A percentile compares a stretch with the other conserved stretches of the same genome.
Conservation (phyloP, 1,284 basidiomycete genomes). For the Trichosporon sp. region DNA sequence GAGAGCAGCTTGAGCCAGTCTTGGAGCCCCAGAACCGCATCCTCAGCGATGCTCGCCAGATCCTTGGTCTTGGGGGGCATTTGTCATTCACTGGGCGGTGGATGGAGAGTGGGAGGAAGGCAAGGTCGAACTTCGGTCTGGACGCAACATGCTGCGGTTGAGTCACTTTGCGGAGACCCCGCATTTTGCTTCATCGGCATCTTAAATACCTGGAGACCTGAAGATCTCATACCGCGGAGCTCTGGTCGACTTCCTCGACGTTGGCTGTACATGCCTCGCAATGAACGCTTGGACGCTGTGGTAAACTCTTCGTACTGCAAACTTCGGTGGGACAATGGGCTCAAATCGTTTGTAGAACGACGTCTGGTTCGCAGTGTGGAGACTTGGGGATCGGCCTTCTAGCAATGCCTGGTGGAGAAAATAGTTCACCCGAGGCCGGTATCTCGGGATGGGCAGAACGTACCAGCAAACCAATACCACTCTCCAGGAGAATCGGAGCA, state of each 20-base stretch:
- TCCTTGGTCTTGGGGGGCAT: constrained; percentile 24
- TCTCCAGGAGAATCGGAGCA: too few species aligned
- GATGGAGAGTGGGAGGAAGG: not conserved
- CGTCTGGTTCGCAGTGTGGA: too few species aligned
- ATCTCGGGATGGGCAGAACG: too few species aligned
- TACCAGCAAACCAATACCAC: too few species aligned
- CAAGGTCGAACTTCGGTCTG: not conserved
- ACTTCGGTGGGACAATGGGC: too few species aligned
- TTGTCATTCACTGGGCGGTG: not conserved
- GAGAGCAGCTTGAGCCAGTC: constrained; percentile 70
- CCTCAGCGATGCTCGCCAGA: constrained; percentile 18
- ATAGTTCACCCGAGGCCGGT: too few species aligned
- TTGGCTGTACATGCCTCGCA: not conserved
- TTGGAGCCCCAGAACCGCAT: constrained; percentile 57
- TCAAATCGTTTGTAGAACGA: too few species aligned
- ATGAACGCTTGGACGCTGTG: too few species aligned
- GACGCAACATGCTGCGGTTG: not conserved
- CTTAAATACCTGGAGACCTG: not conserved
- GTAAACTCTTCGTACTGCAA: too few species aligned
- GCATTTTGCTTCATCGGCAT: not conserved
- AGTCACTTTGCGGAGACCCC: not conserved
- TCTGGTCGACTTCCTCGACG: too few species aligned
- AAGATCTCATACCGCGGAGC: not conserved
- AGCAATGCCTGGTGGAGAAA: too few species aligned
- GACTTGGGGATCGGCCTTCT: too few species aligned